Evolutionary conservation across 1,139 yeast genomes (phyloP), one percentile per base, ranked within the genome.

Genomic region (Arxiozyma bovina): DNA sequence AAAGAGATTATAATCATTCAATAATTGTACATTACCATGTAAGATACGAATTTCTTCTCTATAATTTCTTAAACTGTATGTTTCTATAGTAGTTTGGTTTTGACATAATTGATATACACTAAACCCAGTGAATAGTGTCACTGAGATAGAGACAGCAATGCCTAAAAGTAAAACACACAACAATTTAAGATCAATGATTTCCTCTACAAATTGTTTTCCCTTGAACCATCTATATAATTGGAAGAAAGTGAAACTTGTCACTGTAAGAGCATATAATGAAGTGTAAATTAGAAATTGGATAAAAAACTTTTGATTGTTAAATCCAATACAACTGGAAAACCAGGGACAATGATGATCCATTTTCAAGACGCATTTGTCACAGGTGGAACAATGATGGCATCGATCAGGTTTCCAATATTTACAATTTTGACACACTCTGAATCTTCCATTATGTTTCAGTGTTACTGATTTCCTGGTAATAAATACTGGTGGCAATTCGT

Each of bases 281-380:
- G 81, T 74, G 65, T 86, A 85, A 12, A 76, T 49, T 54, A 93
- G 70, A 65, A 87, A 86, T 69, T 90, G 96, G 23, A 89, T 69
- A 66, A 89, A 91, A 64, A 74, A 80, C 70, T 88, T 87, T 64
- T 88, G 91, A 70, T 91, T 91, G 50, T 73, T 73, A 70, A 78
- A 85, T 0, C 99, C 99, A 54, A 94, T 81, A 68, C 99, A 93
- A 15, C 81, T 76, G 5, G 96, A 82, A 67, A 93, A 90, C 99
- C 99, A 93, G 0, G 99, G 98, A 68, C 99, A 93, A 70, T 87
- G 95, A 66, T 93, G 99, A 70, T 86, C 94, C 93, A 85, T 85
- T 57, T 78, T 75, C 54, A 93, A 74, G 1, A 87, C 77, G 70
- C 99, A 93, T 53, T 71, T 72, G 12, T 81, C 77, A 60, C 94